Evolutionary conservation across 2,329 filamentous ascomycete species (phyloP).

Genomic region (Trichoderma lentiforme): DNA sequence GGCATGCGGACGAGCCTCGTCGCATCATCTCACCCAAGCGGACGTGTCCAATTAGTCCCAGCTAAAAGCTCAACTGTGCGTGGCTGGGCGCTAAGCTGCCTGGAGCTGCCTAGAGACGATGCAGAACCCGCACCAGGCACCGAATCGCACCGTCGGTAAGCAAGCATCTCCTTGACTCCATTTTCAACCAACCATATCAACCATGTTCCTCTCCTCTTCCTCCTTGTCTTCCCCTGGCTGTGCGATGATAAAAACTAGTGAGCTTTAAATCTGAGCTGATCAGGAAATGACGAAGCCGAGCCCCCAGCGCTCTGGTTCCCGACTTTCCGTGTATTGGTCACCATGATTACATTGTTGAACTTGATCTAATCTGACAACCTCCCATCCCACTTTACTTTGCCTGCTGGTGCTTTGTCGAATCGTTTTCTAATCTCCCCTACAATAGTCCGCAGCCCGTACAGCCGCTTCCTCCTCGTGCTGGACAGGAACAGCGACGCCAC

Average conservation of each 20-base stretch:
- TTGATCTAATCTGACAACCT: conserved; percentile 63
- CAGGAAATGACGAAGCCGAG: conserved; percentile 49
- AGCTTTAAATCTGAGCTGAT: conserved; percentile 37
- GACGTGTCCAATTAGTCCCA: background rate
- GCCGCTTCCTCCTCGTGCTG: conserved; percentile 45
- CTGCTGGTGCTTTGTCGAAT: conserved; percentile 22
- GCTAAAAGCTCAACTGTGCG: background rate
- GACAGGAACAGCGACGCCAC: conserved; percentile 63
- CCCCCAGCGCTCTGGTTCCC: conserved; percentile 44
- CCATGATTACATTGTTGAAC: conserved; percentile 43
- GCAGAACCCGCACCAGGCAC: conserved; percentile 6
- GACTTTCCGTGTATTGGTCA: conserved; percentile 26
- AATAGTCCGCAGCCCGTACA: conserved; percentile 49
- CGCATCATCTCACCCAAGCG: background rate
- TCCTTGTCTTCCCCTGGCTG: background rate
- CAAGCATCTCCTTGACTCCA: background rate
- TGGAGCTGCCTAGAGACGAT: conserved; percentile 5
- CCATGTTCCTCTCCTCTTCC: background rate
- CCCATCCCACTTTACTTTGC: conserved; percentile 22
- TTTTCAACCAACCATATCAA: background rate
- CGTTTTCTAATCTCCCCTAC: conserved; percentile 38
- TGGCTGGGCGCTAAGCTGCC: background rate
- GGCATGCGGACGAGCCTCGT: background rate
- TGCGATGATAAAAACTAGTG: conserved; percentile 39
- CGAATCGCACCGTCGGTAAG: background rate